Base-by-base conservation (phyloP, 495 filamentous ascomycete genomes). In the Trichoderma reesei region DNA sequence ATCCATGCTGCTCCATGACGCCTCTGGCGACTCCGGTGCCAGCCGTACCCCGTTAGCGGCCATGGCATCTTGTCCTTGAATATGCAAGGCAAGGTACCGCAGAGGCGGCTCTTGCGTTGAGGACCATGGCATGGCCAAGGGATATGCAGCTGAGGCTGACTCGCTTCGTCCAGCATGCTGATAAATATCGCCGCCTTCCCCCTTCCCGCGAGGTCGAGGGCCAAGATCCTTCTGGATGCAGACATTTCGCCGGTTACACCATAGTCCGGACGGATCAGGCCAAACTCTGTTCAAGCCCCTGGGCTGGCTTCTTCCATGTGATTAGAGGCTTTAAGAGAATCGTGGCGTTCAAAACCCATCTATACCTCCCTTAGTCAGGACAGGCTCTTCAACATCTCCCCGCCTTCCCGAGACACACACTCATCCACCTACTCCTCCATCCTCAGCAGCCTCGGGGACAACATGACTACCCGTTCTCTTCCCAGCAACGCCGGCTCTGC, bases 401-500 rank as follows among this genome's bases (percentile, higher is more conserved):
- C 14, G 11, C 9, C 1, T 14, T 26, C 1, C 26, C 16, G 31
- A 56, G 14, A n/a, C 51, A 34, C 7, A 26, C 26, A 26, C 26
- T 26, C 11, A 11, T 11, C 51, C 51, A 34, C 6, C 16, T 9
- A 10, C 16, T 56, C 51, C 13, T 56, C 20, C 51, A 46, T 31
- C 51, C 11, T 13, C 14, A 33, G 16, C 4, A 18, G 20, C 14
- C 3, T 18, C 5, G 3, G 6, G 3, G 51, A 34, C 51, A 78
- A 79, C 92, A 87, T 71, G 69, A 67, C 67, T 63, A 68, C 69
- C 44, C 37, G 54, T 0, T 34, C 20, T 18, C 56, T 65, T 3
- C 60, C 14, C 20, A 60, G 63, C 20, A 56, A 67, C 44, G 59
- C 63, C 31, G 56, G 56, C 64, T 59, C 63, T 51, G 64, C 69